phyloP scores from a whole-genome alignment of 225 moss, liverwort and hornwort species.

The Polytrichum formosum region DNA sequence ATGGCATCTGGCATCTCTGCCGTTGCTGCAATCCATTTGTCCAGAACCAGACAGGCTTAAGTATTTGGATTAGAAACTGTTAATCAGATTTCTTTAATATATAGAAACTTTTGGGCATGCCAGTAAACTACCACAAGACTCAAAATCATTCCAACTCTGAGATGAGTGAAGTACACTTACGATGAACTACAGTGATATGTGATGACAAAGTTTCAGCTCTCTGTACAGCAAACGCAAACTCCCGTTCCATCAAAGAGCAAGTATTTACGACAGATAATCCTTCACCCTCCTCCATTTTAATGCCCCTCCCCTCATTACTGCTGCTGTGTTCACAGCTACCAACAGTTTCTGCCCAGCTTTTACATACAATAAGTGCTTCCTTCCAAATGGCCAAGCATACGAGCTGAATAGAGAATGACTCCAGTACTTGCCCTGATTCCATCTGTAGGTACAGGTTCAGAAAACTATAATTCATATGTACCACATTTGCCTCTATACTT shows the following conservation, averaged over 20 bases:
- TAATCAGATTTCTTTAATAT: background rate
- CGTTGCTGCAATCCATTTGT: conserved; percentile 37
- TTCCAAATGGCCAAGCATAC: conserved; percentile 96
- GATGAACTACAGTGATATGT: conserved; percentile 61
- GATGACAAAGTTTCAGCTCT: conserved; percentile 80
- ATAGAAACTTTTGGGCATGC: background rate
- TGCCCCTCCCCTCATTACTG: conserved; percentile 48
- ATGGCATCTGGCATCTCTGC: conserved; percentile 96
- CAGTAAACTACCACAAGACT: background rate
- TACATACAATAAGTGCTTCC: conserved; percentile 84
- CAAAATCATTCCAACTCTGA: background rate
- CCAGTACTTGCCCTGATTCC: conserved; percentile 72
- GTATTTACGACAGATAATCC: conserved; percentile 72
- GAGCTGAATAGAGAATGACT: conserved; percentile 86
- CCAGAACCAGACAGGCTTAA: too few relatives aligned
- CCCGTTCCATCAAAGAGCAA: conserved; percentile 82
- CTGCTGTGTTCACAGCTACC: conserved; percentile 39
- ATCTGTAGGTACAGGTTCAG: conserved; percentile 40
- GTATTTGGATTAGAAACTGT: too few relatives aligned
- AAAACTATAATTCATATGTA: too few relatives aligned
- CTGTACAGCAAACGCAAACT: conserved; percentile 92
- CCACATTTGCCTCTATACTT: too few relatives aligned
- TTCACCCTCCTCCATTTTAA: conserved; percentile 48
- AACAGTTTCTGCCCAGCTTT: conserved; percentile 67
- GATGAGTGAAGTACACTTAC: conserved; percentile 33